These are phyloP conservation scores for Ambrosiella cleistominuta DNA, from an alignment of 2,329 filamentous ascomycete genomes.

Conservation along the genomic window DNA sequence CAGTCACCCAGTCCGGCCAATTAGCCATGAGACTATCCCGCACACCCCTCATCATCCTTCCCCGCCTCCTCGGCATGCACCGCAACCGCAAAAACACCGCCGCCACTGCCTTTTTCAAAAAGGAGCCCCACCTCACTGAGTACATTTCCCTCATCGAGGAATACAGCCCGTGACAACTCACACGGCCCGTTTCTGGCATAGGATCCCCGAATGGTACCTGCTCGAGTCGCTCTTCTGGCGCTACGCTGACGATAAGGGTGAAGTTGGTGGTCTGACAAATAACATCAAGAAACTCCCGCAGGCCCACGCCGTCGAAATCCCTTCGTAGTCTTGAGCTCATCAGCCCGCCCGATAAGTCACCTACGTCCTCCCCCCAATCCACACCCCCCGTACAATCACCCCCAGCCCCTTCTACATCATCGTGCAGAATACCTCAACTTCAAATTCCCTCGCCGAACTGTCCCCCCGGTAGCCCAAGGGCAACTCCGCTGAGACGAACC, in stretches of 20 bases:
- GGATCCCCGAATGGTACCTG: slow-evolving; percentile 3
- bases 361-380: neutral
- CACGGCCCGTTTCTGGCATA: neutral
- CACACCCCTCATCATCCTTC: neutral
- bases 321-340: neutral
- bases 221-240: slow-evolving; percentile 5
- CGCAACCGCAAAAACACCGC: neutral
- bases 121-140: slow-evolving; percentile 19
- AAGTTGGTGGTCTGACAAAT: neutral
- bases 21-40: neutral
- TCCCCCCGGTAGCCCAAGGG: neutral
- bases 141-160: slow-evolving; percentile 25
- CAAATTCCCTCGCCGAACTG: neutral
- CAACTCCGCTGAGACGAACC: neutral
- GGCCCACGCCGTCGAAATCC: neutral
- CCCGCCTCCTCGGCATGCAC: neutral
- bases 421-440: neutral
- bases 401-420: neutral
- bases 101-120: slow-evolving; percentile 1
- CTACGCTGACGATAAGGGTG: neutral
- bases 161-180: slow-evolving; percentile 19
- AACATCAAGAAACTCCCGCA: neutral
- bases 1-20: neutral
- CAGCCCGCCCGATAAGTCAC: neutral
- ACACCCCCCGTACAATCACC: neutral